Base-by-base conservation (phyloP, 345 rosid genomes). In the Noccaea bulbosa region DNA sequence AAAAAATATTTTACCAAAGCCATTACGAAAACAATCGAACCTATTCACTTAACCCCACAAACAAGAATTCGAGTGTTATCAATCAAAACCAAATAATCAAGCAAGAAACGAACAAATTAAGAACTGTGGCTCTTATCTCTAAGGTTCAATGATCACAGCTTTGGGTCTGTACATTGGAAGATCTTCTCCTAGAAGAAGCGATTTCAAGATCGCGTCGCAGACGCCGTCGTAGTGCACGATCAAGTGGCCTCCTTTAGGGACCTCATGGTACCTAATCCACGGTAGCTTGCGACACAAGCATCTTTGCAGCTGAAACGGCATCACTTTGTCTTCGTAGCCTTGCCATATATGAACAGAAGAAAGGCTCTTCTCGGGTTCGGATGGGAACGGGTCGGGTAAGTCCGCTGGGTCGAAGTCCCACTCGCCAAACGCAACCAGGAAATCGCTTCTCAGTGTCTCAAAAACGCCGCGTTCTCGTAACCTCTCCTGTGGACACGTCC, bases 391-490 rank as follows among this genome's bases (percentile, higher is more conserved):
- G 24, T 88, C 74, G 3, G 73, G 49, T 49, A 90, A 67, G 3
- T 85, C 83, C 20, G 77, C 62, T 1, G 97, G 98, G 75, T 90
- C 96, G 46, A 93, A 93, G 33, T 84, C 92, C 98, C 98, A 93
- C 9, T 86, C 81, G 2, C 88, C 96, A 32, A 85, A 87, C 46
- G 81, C 78, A 1, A 66, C 83, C 75, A 86, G 67, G 39, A 87
- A 85, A 77, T 93, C 97, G 17, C 64, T 63, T 2, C 87, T 82
- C 0, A 93, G 86, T 8, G 89, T 81, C 22, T 85, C 83, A 50
- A 86, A 88, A 47, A 88, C 86, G 24, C 62, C 77, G 30, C 65
- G 85, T 4, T 87, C 77, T 11, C 74, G 74, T 50, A 90, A 76
- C 14, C 59, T 80, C 16, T 87, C 92, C 96, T 87, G 89, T 57